Conservation (phyloP, 2,329 filamentous ascomycete species). For the Akanthomyces uredinophilus region DNA sequence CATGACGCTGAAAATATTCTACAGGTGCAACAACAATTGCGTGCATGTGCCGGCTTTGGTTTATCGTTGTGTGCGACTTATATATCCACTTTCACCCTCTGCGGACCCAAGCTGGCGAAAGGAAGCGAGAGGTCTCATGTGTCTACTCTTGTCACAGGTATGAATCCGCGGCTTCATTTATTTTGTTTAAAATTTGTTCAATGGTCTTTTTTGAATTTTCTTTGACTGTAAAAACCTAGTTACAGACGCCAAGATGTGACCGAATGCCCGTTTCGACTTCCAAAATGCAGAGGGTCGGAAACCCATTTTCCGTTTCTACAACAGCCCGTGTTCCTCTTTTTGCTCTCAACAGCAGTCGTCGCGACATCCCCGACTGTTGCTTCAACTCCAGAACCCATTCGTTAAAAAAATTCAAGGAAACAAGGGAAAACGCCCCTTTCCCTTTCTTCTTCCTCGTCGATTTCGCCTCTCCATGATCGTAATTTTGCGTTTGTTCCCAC, state of each 20-base stretch:
- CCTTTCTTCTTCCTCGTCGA: not conserved
- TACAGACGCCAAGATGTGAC: constrained; percentile 63
- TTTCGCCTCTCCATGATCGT: constrained; percentile 12
- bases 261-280: constrained; percentile 53
- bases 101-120: not conserved
- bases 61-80: not conserved
- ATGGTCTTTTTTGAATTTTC: constrained; percentile 38
- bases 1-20: not conserved
- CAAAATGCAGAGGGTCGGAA: constrained; percentile 55
- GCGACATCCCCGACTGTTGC: not conserved
- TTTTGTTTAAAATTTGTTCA: constrained; percentile 21
- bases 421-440: constrained; percentile 2
- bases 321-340: constrained; percentile 22
- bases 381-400: not conserved
- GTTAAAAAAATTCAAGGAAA: constrained; percentile 3
- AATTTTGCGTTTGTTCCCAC: constrained; percentile 1
- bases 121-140: not conserved
- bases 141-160: not conserved
- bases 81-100: constrained; percentile 8
- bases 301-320: constrained; percentile 46
- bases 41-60: not conserved
- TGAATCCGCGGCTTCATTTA: not conserved
- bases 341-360: constrained; percentile 4
- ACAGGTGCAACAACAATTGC: not conserved
- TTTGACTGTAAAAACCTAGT: constrained; percentile 59